These are phyloP conservation scores for Pleurotus ostreatus DNA, from an alignment of 768 basidiomycete genomes.

Conservation along the genomic window DNA sequence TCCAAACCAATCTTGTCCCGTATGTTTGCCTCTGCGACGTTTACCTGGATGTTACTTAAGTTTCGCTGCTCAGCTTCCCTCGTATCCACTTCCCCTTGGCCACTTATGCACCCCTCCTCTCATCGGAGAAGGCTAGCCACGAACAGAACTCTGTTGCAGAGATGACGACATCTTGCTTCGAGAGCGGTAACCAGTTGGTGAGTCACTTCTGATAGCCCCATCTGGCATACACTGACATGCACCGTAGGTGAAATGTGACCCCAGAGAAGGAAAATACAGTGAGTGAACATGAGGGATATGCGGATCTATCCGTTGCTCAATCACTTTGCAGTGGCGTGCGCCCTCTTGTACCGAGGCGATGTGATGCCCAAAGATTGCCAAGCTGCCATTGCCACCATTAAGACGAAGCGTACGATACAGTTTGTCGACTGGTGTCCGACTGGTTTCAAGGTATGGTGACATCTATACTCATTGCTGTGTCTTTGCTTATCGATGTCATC, in stretches of 20 bases:
- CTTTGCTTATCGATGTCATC: conserved; percentile 10
- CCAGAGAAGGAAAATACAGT: conserved; percentile 99
- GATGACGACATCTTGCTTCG: conserved; percentile 98
- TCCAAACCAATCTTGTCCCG: conserved; percentile 99
- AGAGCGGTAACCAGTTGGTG: conserved; percentile 94
- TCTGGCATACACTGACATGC: not conserved
- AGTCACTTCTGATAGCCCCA: not conserved
- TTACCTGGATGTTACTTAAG: conserved; percentile 3
- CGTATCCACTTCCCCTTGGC: conserved; percentile 98
- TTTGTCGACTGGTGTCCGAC: conserved; percentile 99
- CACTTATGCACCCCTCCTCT: conserved; percentile 92
- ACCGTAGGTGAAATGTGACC: conserved; percentile 69
- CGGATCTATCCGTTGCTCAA: conserved; percentile 10
- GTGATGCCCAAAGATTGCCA: conserved; percentile 97
- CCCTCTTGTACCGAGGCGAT: conserved; percentile 90
- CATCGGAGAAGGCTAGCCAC: conserved; percentile 92
- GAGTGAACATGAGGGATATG: conserved; percentile 22
- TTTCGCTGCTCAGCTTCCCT: conserved; percentile 63
- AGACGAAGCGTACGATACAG: conserved; percentile 97
- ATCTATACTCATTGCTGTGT: too few relatives aligned
- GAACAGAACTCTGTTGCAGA: conserved; percentile 97
- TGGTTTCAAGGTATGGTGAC: conserved; percentile 71
- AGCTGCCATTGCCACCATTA: conserved; percentile 88
- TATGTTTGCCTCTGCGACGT: conserved; percentile 37
- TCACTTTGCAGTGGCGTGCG: conserved; percentile 71